Base-by-base conservation (phyloP, 768 basidiomycete genomes). In the Mycena alexandri region DNA sequence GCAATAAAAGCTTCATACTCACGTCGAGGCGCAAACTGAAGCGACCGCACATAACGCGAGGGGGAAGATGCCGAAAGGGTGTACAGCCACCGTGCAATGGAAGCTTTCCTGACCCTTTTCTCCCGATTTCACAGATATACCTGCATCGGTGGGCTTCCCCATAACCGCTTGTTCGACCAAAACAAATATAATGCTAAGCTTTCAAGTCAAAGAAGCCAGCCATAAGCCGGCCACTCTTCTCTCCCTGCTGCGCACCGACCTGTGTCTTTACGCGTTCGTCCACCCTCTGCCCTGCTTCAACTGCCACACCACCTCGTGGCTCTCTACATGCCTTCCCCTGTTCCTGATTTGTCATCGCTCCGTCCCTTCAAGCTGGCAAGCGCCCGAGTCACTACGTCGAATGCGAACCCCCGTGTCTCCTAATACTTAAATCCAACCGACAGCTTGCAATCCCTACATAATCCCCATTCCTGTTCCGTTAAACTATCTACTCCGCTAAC, bases 251-350 rank as follows among this genome's bases (percentile, higher is more conserved):
- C 74, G 71, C 71, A 70, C 71, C 61, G 42, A 51, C 56, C 60
- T 63, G 69, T 65, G 72, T 74, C 71, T 71, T 78, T 77, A 80
- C 79, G 76, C 80, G 75, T 77, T 68, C 65, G 71, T 58, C 67
- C 68, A 70, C 75, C 80, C 80, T 76, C 75, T 71, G 71, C 72
- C 77, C 75, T 72, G 69, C 58, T 56, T 46, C 60, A 77, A 79
- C 80, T 78, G 79, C 77, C 78, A 80, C 75, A 38, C 75, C 75
- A 79, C 86, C 86, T 82, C 87, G 86, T 87, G 85, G 75, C 73
- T 76, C 74, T 75, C 75, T 84, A 82, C 85, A 86, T 85, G 85
- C 81, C 76, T 78, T 79, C 78, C 80, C 80, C 70, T 65, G 71
- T 80, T 79, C 82, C 82, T 84, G 82, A 82, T 82, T 75, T 70